These are phyloP conservation scores for Psilocybe subaeruginosa DNA, from an alignment of 768 basidiomycete species.

Conservation along the genomic window DNA sequence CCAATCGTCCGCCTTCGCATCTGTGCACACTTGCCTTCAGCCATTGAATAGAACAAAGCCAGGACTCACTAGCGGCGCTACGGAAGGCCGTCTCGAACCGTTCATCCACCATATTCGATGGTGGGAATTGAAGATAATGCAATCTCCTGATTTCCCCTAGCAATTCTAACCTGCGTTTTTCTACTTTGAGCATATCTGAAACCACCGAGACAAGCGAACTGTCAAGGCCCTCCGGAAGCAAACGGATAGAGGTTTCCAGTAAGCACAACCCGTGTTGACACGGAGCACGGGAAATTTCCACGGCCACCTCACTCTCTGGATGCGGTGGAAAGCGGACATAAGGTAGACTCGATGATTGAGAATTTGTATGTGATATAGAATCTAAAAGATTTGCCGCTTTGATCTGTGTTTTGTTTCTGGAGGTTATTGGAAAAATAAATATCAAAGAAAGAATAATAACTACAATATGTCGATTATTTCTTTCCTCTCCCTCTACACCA, in stretches of 20 bases:
- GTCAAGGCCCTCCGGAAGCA: constrained; percentile 37
- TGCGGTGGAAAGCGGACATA: constrained; percentile 27
- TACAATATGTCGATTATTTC: constrained; percentile 64
- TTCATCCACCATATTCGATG: constrained; percentile 61
- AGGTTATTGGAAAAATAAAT: constrained; percentile 3
- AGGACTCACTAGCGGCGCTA: constrained; percentile 46
- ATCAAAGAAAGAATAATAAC: constrained; percentile 1
- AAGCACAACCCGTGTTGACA: constrained; percentile 49
- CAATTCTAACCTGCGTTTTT: constrained; percentile 32
- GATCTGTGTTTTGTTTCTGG: constrained; percentile 30
- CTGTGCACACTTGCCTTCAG: constrained; percentile 16
- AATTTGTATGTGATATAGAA: constrained; percentile 22
- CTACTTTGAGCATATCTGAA: constrained; percentile 45
- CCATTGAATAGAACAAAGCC: neutral
- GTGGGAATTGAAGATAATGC: constrained; percentile 47
- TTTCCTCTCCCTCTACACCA: constrained; percentile 56
- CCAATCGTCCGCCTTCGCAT: constrained; percentile 31
- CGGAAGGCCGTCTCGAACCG: constrained; percentile 50
- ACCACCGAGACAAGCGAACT: constrained; percentile 26
- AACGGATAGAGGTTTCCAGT: constrained; percentile 53
- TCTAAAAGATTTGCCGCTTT: constrained; percentile 50
- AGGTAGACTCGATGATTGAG: constrained; percentile 13
- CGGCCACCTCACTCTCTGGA: neutral
- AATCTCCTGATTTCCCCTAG: constrained; percentile 36
- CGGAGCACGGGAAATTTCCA: constrained; percentile 33